Evolutionary conservation across 495 filamentous ascomycete species (phyloP).

Genomic region (Bryoglossum gracile): DNA sequence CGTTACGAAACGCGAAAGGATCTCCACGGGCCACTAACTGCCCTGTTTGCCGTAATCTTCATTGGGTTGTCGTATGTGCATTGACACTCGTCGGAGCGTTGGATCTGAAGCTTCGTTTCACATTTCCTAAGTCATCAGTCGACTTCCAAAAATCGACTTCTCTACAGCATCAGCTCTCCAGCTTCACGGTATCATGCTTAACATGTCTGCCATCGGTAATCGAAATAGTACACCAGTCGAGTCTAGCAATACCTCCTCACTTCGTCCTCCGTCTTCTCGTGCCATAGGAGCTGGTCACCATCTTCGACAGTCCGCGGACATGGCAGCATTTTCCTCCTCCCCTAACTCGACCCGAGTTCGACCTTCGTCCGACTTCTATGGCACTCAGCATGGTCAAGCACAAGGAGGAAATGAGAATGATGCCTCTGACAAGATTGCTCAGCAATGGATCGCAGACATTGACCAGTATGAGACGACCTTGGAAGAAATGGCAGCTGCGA

Average conservation of each 20-base stretch:
- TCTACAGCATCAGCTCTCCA: conserved; percentile 16
- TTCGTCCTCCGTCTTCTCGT: conserved; percentile 84
- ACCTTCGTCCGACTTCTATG: conserved; percentile 91
- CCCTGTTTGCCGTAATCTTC: conserved; percentile 12
- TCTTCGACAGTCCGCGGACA: conserved; percentile 91
- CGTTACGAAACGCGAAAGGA: conserved; percentile 14
- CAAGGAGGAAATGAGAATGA: conserved; percentile 67
- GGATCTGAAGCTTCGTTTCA: conserved; percentile 26
- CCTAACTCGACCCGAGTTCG: conserved; percentile 77
- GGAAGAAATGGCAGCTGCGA: conserved; percentile 98
- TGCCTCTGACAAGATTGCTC: conserved; percentile 83
- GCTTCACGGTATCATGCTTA: conserved; percentile 36
- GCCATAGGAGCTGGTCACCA: conserved; percentile 73
- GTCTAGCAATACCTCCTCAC: conserved; percentile 68
- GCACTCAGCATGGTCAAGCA: conserved; percentile 55
- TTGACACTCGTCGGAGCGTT: conserved; percentile 16
- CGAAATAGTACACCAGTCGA: conserved; percentile 92
- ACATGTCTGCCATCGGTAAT: conserved; percentile 72
- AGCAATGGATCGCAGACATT: conserved; percentile 98
- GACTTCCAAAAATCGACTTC: conserved; percentile 2
- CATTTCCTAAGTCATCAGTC: conserved; percentile 18
- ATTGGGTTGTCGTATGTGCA: conserved; percentile 14
- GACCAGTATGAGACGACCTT: conserved; percentile 96
- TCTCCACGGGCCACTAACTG: conserved; percentile 16
- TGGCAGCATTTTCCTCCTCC: conserved; percentile 76